Base-by-base conservation (phyloP, 441 rosid genomes). In the Gossypium gossypioides region DNA sequence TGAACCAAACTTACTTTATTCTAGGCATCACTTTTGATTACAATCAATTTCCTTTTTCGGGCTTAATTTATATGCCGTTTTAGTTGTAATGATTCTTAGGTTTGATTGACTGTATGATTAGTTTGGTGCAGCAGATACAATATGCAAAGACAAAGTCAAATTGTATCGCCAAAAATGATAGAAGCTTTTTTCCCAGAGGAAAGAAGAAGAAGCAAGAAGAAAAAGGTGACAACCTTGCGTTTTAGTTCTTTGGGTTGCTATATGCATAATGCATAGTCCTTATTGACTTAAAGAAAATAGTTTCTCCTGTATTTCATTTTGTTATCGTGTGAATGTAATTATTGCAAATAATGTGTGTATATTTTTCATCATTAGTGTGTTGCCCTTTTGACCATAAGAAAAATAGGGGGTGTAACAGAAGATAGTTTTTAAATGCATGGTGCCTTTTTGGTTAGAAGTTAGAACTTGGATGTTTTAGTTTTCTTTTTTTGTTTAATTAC, bases 171-270 rank as follows among this genome's bases (percentile, higher is more conserved):
- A 92, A 92, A 76, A 93, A 80, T 0, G 98, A 92, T 70, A 97
- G 98, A 77, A 83, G 89, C 74, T 92, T 81, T 34, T 87, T 86
- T 73, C 87, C 89, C 25, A 88, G 81, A 76, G 97, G 90, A 74
- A 96, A 89, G 87, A 96, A 87, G 86, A 92, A 85, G 86, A 91
- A 87, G 82, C 94, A 91, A 80, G 93, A 95, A 78, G 96, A 92
- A 46, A 88, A 86, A 83, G 91, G 96, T 93, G 59, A 44, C 44
- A 3, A 27, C 55, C 19, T 44, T 18, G 29, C 1, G 21, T 29
- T 16, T 16, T 51, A 3, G 46, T 22, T 51, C 25, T 16, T 68
- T 10, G 9, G 51, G 2, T 51, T 27, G 16, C 59, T 44, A 9
- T 68, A 63, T 19, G 29, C 29, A 19, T 63, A 37, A 10, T 40